Evolutionary conservation across 352 stramenopile species (phyloP).

Genomic region (Pythium myriotylum): DNA sequence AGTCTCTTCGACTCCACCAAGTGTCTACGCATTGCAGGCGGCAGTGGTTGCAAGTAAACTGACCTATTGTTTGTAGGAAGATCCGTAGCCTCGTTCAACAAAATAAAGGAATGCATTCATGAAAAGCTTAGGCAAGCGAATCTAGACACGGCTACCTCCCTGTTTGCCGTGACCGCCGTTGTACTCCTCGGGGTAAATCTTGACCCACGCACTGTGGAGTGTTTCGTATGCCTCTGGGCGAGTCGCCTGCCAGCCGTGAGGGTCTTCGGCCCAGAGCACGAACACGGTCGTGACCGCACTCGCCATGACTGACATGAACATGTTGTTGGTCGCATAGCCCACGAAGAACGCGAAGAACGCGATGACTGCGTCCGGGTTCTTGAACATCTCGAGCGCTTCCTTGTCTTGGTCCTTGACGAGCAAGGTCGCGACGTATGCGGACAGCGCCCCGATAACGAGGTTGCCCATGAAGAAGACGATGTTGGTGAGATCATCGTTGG

Average conservation of each 20-base stretch:
- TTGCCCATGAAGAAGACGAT: slow-evolving; percentile 86
- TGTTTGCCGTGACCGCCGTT: slow-evolving; percentile 81
- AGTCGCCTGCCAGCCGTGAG: slow-evolving; percentile 70
- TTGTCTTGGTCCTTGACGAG: slow-evolving; percentile 57
- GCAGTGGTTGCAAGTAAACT: slow-evolving; percentile 32
- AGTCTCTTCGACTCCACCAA: slow-evolving; percentile 24
- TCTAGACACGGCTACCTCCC: slow-evolving; percentile 28
- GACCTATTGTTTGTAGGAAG: too few species aligned
- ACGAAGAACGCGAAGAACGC: slow-evolving; percentile 75
- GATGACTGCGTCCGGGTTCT: slow-evolving; percentile 66
- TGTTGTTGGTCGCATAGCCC: slow-evolving; percentile 71
- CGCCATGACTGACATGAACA: slow-evolving; percentile 75
- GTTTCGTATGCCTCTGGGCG: slow-evolving; percentile 69
- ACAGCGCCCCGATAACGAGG: slow-evolving; percentile 70
- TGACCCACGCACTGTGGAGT: slow-evolving; percentile 79
- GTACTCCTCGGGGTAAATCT: slow-evolving; percentile 85
- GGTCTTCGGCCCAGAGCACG: slow-evolving; percentile 84
- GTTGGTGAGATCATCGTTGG: slow-evolving; percentile 88
- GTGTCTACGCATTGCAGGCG: slow-evolving; percentile 44
- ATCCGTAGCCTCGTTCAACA: too few species aligned
- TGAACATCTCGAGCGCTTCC: slow-evolving; percentile 55
- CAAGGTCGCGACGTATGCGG: slow-evolving; percentile 60
- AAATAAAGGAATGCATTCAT: too few species aligned
- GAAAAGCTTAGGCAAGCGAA: too few species aligned
- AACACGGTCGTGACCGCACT: slow-evolving; percentile 83